phyloP scores from a whole-genome alignment of 2,329 filamentous ascomycete species.

The Cordyceps farinosa region DNA sequence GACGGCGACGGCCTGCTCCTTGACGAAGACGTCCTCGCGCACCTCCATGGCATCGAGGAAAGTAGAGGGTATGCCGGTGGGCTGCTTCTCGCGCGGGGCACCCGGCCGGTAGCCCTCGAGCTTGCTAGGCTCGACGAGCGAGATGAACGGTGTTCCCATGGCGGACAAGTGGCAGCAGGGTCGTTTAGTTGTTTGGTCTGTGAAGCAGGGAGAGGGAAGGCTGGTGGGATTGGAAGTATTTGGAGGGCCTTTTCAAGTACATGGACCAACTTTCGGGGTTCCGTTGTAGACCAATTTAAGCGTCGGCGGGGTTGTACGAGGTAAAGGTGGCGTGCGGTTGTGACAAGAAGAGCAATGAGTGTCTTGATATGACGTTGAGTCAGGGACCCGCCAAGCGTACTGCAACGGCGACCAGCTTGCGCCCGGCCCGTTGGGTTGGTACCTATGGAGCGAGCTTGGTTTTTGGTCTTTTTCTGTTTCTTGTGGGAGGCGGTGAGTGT shows the following conservation, averaged over 20 bases:
- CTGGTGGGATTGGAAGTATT: not conserved
- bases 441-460: not conserved
- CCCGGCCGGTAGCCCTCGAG: conserved; percentile 46
- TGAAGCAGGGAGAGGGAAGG: not conserved
- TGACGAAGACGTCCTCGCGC: conserved; percentile 57
- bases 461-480: not conserved
- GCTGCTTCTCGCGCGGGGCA: conserved; percentile 41
- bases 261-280: not conserved
- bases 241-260: not conserved
- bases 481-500: conserved; percentile 1
- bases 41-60: conserved; percentile 65
- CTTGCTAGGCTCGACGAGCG: conserved; percentile 45
- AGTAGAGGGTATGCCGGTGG: conserved; percentile 43
- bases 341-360: conserved; percentile 1
- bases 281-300: not conserved
- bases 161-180: conserved; percentile 1
- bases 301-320: not conserved
- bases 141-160: conserved; percentile 51
- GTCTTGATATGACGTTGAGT: conserved; percentile 13
- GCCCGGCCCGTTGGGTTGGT: not conserved
- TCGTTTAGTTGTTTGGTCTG: not conserved
- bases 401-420: conserved; percentile 1
- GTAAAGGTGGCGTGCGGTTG: not conserved
- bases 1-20: conserved; percentile 55
- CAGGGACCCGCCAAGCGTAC: conserved; percentile 9